Evolutionary conservation across 2,329 filamentous ascomycete species (phyloP).

Genomic region (Thielaviopsis punctulata): DNA sequence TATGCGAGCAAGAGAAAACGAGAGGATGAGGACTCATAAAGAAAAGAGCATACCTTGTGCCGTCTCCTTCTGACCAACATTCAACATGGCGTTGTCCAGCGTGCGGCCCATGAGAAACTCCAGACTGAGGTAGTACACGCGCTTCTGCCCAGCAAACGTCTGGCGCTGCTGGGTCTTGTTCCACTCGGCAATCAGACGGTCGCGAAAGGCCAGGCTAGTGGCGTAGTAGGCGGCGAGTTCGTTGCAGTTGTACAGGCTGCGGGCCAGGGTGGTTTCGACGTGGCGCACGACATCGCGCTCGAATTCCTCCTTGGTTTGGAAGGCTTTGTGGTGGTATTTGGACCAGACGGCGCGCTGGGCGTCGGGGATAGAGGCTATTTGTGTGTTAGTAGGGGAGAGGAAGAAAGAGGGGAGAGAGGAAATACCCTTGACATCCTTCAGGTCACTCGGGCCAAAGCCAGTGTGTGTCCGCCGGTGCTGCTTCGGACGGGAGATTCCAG

Average conservation of each 20-base stretch:
- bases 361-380: conserved; percentile 62
- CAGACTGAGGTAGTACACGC: conserved; percentile 90
- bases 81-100: conserved; percentile 96
- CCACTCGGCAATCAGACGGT: conserved; percentile 87
- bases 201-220: conserved; percentile 78
- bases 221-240: conserved; percentile 85
- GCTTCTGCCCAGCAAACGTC: conserved; percentile 77
- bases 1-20: not conserved
- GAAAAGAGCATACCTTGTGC: conserved; percentile 48
- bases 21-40: not conserved
- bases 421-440: conserved; percentile 80
- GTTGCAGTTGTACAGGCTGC: conserved; percentile 96
- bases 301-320: conserved; percentile 68
- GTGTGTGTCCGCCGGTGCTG: conserved; percentile 85
- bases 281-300: conserved; percentile 77
- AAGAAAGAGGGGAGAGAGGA: not conserved
- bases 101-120: conserved; percentile 97
- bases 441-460: conserved; percentile 77
- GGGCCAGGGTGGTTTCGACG: conserved; percentile 88
- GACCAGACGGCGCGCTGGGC: conserved; percentile 69
- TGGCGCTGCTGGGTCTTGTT: conserved; percentile 96
- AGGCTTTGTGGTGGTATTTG: conserved; percentile 45
- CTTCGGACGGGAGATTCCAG: conserved; percentile 74
- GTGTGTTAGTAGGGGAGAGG: not conserved
- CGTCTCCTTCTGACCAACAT: conserved; percentile 71